A percentile compares a stretch with the other conserved stretches of the same genome.
These are phyloP conservation scores for Hortaea werneckii DNA, from an alignment of 2,329 filamentous ascomycete genomes.

Conservation along the genomic window DNA sequence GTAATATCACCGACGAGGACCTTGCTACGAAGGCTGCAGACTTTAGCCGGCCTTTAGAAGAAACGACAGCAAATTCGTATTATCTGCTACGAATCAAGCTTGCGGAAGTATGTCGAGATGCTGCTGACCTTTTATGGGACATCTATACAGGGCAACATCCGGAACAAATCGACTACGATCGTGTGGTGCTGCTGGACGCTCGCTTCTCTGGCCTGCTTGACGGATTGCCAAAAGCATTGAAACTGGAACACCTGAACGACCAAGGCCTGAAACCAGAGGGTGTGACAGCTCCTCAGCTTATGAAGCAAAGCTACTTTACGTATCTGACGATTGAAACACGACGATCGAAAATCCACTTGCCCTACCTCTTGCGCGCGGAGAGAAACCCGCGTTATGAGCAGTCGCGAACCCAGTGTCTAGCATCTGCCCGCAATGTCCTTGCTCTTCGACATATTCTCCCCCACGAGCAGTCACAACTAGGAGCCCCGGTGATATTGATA, in stretches of 20 bases:
- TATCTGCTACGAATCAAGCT: conserved; percentile 34
- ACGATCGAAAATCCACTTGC: conserved; percentile 20
- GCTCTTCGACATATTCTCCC: conserved; percentile 4
- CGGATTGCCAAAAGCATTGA: conserved; percentile 6
- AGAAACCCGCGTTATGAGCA: conserved; percentile 8
- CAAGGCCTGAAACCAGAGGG: conserved; percentile 2
- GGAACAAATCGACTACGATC: conserved; percentile 8
- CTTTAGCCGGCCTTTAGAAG: conserved; percentile 20
- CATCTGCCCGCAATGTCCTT: conserved; percentile 13
- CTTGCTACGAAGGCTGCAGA: conserved; percentile 17
- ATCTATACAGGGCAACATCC: conserved; percentile 13
- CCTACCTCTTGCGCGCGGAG: conserved; percentile 17
- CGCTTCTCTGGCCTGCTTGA: conserved; percentile 11
- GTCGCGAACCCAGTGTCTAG: conserved; percentile 13
- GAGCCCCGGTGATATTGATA: not conserved
- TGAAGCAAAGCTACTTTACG: conserved; percentile 9
- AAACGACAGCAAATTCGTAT: conserved; percentile 38
- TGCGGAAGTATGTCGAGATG: conserved; percentile 29
- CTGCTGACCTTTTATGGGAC: conserved; percentile 27
- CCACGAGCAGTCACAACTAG: not conserved
- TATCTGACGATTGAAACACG: conserved; percentile 14
- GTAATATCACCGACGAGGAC: conserved; percentile 34
- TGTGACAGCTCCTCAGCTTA: not conserved
- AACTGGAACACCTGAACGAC: not conserved
- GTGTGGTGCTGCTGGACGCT: conserved; percentile 11